Percentiles rank a stretch among this genome's conserved stretches.
Evolutionary conservation across 495 filamentous ascomycete species (phyloP).

Genomic region (Hypoxylon crocopeplum): DNA sequence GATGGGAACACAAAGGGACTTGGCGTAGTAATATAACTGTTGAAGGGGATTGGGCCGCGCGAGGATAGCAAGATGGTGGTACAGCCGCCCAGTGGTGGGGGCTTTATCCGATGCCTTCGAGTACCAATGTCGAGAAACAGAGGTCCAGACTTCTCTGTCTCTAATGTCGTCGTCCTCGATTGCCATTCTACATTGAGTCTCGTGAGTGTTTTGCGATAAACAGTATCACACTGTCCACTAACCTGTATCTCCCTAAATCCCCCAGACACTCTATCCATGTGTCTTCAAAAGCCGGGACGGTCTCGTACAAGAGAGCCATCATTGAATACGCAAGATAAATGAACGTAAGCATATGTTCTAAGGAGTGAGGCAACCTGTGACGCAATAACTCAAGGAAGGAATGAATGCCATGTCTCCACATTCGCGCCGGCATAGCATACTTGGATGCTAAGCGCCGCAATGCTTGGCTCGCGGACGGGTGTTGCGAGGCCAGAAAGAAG

Average conservation of each 20-base stretch:
- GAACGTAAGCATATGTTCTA: constrained; percentile 83
- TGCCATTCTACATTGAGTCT: constrained; percentile 59
- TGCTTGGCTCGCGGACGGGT: constrained; percentile 69
- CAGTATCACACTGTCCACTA: not conserved
- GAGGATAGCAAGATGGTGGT: constrained; percentile 81
- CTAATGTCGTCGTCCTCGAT: constrained; percentile 71
- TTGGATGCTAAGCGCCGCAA: constrained; percentile 68
- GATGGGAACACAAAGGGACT: constrained; percentile 50
- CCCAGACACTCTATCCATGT: constrained; percentile 88
- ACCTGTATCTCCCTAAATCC: constrained; percentile 63
- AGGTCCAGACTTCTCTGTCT: constrained; percentile 76
- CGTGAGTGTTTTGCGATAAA: constrained; percentile 5
- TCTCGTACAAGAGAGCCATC: constrained; percentile 74
- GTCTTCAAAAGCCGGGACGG: constrained; percentile 71
- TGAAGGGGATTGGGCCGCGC: constrained; percentile 72
- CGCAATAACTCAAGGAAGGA: constrained; percentile 78
- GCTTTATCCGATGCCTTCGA: constrained; percentile 72
- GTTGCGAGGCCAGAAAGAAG: constrained; percentile 80
- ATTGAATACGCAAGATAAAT: constrained; percentile 83
- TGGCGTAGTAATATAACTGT: constrained; percentile 72
- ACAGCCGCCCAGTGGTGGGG: constrained; percentile 71
- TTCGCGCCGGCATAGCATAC: constrained; percentile 81
- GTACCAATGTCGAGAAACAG: constrained; percentile 78
- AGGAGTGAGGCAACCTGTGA: constrained; percentile 68
- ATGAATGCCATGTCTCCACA: constrained; percentile 88